Base-by-base conservation (phyloP, 371 early-diverging fungal genomes). In the Mortierella sp. region DNA sequence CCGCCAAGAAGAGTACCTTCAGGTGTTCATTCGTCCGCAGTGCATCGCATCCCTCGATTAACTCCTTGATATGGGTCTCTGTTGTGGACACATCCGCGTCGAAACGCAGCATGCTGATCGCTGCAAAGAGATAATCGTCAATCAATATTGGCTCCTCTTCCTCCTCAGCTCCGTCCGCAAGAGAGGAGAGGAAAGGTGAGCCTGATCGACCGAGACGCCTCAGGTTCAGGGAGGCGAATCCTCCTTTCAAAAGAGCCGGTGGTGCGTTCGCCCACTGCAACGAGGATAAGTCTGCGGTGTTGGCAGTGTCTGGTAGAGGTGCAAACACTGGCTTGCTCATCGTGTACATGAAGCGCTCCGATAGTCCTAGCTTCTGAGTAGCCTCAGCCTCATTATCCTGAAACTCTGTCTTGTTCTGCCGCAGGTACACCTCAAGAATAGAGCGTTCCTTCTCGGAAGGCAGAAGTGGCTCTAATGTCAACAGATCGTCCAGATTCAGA, bases 281-380 rank as follows among this genome's bases (percentile, higher is more conserved):
- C 4, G 60, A 28, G 17, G 42, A 23, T 5, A 46, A 34, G 2
- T 51, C 48, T 19, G 17, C 5, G 6, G 58, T 23, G 8, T 19
- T 24, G 19, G 32, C 9, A 1, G 34, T n/a, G 14, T 42, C 58
- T 6, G 50, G 57, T 2, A 52, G 14, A 6, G 59, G 59, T 14
- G 56, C n/a, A 28, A 75, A 52, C 15, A 75, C 51, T 0, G 76
- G 76, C 51, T 57, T 64, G 42, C 64, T 51, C 60, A 75, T 64
- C 14, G 51, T 46, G 37, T 60, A 69, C 76, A 75, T 68, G 54
- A 75, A 75, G 11, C 69, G 44, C 12, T 75, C 76, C 12, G 76
- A 63, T 3, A 60, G 39, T 11, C 67, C 69, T 6, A 75, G 50
- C 50, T 68, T 68, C 41, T 68, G 60, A 8, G 63, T 37, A 1